phyloP scores from a whole-genome alignment of 2,329 filamentous ascomycete species.

The Beauveria medogensis region DNA sequence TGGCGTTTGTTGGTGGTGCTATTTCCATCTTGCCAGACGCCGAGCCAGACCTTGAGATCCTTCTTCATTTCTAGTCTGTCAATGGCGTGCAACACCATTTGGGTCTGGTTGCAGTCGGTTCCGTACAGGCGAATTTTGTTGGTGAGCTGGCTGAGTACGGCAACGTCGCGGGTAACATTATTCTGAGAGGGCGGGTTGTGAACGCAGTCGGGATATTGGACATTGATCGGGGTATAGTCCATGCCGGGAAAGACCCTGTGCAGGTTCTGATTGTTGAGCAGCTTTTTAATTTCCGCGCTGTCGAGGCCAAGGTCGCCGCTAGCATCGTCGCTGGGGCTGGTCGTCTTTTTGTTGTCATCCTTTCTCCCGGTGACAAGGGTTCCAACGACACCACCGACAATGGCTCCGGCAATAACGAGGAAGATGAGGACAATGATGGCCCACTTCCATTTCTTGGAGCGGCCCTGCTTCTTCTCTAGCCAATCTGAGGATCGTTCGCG shows the following conservation, averaged over 20 bases:
- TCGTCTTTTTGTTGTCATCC: conserved; percentile 16
- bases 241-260: conserved; percentile 94
- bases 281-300: conserved; percentile 68
- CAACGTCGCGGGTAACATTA: conserved; percentile 86
- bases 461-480: conserved; percentile 49
- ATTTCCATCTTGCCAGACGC: conserved; percentile 86
- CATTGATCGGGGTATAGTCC: conserved; percentile 88
- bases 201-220: conserved; percentile 81
- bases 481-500: conserved; percentile 60
- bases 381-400: conserved; percentile 68
- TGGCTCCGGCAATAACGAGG: conserved; percentile 58
- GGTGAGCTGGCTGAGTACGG: conserved; percentile 82
- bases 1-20: conserved; percentile 77
- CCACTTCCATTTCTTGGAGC: conserved; percentile 61
- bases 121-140: conserved; percentile 85
- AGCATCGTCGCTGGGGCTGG: conserved; percentile 15
- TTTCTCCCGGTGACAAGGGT: conserved; percentile 56
- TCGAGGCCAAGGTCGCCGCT: conserved; percentile 59
- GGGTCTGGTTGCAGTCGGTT: conserved; percentile 94
- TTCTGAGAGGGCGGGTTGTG: conserved; percentile 77
- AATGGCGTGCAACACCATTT: conserved; percentile 84
- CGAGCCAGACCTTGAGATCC: conserved; percentile 81
- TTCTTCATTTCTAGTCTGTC: conserved; percentile 62
- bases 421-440: conserved; percentile 57
- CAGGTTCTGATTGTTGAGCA: conserved; percentile 72